phyloP scores from a whole-genome alignment of 805 yeast species.

The Candida koratica region DNA sequence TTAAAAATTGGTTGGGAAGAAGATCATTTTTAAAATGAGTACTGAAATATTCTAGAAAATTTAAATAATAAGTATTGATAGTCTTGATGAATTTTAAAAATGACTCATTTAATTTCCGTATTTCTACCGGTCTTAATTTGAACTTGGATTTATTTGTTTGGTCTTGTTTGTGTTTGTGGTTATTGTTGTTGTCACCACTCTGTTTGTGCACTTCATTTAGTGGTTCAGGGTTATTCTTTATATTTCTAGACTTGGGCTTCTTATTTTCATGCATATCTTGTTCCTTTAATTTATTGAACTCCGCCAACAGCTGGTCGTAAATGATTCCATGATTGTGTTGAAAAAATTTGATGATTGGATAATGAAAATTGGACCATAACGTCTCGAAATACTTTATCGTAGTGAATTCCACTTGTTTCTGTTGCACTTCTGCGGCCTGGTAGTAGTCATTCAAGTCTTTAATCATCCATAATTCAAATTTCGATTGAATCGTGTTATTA shows the following conservation, averaged over 20 bases:
- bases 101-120: slow-evolving; percentile 51
- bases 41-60: slow-evolving; percentile 38
- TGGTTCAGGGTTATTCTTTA: background rate
- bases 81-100: slow-evolving; percentile 48
- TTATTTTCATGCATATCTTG: background rate
- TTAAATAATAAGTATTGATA: slow-evolving; percentile 45
- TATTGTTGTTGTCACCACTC: background rate
- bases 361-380: slow-evolving; percentile 60
- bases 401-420: slow-evolving; percentile 28
- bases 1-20: slow-evolving; percentile 29
- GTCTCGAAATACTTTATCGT: slow-evolving; percentile 37
- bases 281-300: slow-evolving; percentile 9
- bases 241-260: background rate
- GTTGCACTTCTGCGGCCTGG: slow-evolving; percentile 5
- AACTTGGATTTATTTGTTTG: slow-evolving; percentile 14
- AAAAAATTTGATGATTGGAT: slow-evolving; percentile 59
- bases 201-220: background rate
- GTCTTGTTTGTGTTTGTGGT: background rate
- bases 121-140: slow-evolving; percentile 45
- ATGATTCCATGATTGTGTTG: slow-evolving; percentile 36
- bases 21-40: slow-evolving; percentile 34
- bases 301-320: slow-evolving; percentile 17
- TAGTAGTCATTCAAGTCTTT: slow-evolving; percentile 33
- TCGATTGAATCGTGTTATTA: slow-evolving; percentile 46
- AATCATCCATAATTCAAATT: slow-evolving; percentile 39